Evolutionary conservation across 306 rosid species (phyloP).

Genomic region (Rosa chinensis): DNA sequence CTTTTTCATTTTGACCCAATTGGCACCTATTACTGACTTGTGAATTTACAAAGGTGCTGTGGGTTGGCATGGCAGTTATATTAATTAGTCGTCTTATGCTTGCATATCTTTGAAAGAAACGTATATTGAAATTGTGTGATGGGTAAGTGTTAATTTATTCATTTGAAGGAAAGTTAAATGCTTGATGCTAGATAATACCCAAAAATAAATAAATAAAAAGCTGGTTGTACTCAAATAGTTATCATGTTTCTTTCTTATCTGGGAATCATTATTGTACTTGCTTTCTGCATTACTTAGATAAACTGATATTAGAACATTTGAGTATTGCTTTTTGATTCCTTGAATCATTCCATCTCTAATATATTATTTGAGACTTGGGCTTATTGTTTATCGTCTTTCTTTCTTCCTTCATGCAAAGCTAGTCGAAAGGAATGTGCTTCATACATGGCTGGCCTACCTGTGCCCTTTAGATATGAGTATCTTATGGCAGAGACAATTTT

Average conservation of each 20-base stretch:
- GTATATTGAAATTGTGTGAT: not conserved
- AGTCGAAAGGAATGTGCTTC: conserved; percentile 99
- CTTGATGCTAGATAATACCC: not conserved
- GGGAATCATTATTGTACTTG: not conserved
- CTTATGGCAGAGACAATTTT: conserved; percentile 99
- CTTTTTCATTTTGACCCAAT: too few relatives aligned
- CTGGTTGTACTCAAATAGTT: not conserved
- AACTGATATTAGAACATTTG: not conserved
- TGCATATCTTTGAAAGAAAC: not conserved
- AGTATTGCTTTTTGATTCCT: not conserved
- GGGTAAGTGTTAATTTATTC: not conserved
- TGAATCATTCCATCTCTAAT: not conserved
- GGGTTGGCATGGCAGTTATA: not conserved
- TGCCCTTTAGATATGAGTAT: conserved; percentile 91
- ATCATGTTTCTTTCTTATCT: not conserved
- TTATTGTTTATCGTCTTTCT: conserved; percentile 39
- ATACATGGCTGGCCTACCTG: conserved; percentile 94
- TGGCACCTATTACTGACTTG: not conserved
- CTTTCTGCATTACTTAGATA: not conserved
- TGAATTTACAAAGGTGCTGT: not conserved
- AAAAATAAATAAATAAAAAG: too few relatives aligned
- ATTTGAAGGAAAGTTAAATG: not conserved
- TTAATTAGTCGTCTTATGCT: not conserved
- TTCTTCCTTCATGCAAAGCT: conserved; percentile 82
- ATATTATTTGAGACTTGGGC: conserved; percentile 10